These are phyloP conservation scores for Exophiala alcalophila DNA, from an alignment of 2,329 filamentous ascomycete genomes.

Conservation along the genomic window DNA sequence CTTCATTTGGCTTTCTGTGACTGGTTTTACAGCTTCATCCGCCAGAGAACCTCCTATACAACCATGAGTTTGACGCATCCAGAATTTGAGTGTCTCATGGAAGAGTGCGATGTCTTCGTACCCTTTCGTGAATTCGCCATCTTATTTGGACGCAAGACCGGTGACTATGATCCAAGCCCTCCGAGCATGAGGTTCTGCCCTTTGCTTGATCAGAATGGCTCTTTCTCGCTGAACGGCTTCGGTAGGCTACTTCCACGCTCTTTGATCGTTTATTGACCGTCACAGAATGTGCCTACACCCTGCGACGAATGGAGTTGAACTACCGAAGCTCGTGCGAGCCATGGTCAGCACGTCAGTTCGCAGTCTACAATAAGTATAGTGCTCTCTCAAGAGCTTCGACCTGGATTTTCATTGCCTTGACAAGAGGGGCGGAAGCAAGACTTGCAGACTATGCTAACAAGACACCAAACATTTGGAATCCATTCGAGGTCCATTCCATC, in stretches of 20 bases:
- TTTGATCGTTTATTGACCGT: background rate
- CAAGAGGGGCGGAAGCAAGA: slow-evolving; percentile 11
- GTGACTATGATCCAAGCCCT: slow-evolving; percentile 1
- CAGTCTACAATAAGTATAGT: slow-evolving; percentile 24
- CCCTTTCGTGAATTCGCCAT: background rate
- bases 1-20: too few species aligned
- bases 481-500: slow-evolving; percentile 12
- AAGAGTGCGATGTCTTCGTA: background rate
- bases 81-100: background rate
- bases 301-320: slow-evolving; percentile 26
- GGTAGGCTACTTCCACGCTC: background rate
- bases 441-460: background rate
- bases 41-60: background rate
- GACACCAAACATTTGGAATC: background rate
- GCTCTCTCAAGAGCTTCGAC: slow-evolving; percentile 5
- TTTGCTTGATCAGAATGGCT: background rate
- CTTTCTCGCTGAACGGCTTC: background rate
- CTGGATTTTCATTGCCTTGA: slow-evolving; percentile 24
- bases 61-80: background rate
- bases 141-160: background rate
- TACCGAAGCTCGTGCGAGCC: slow-evolving; percentile 8
- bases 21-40: too few species aligned
- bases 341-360: slow-evolving; percentile 29
- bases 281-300: slow-evolving; percentile 9
- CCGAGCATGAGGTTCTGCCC: background rate